phyloP scores from a whole-genome alignment of 495 filamentous ascomycete species.

The Trichoderma asperelloides region DNA sequence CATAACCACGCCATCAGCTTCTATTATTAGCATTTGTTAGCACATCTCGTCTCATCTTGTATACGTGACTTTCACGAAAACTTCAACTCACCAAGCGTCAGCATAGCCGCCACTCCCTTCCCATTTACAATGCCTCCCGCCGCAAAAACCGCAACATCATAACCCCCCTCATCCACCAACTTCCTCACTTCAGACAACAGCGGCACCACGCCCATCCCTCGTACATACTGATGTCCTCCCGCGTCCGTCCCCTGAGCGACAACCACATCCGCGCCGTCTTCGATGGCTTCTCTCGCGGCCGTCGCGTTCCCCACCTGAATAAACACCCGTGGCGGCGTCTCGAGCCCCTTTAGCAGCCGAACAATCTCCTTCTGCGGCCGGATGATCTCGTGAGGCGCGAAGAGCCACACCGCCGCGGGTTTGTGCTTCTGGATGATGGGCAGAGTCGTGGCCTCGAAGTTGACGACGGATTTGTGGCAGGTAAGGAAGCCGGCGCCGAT shows the following conservation, averaged over 20 bases:
- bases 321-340: conserved; percentile 39
- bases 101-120: conserved; percentile 51
- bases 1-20: conserved; percentile 52
- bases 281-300: conserved; percentile 40
- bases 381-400: conserved; percentile 46
- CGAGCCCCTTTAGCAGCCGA: conserved; percentile 18
- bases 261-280: conserved; percentile 48
- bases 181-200: conserved; percentile 39
- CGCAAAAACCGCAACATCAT: conserved; percentile 49
- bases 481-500: conserved; percentile 34
- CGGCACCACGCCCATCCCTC: conserved; percentile 47
- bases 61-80: not conserved
- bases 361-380: conserved; percentile 34
- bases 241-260: conserved; percentile 69
- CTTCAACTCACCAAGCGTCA: conserved; percentile 45
- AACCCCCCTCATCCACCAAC: conserved; percentile 30
- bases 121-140: conserved; percentile 68
- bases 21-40: not conserved
- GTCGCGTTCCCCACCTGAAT: conserved; percentile 57
- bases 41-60: not conserved
- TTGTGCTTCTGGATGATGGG: conserved; percentile 35
- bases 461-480: conserved; percentile 17
- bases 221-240: conserved; percentile 60
- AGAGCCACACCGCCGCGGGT: conserved; percentile 70
- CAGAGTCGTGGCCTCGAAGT: conserved; percentile 25